Conservation (phyloP, 139 green algal genomes). For the Auxenochlorella protothecoides region DNA sequence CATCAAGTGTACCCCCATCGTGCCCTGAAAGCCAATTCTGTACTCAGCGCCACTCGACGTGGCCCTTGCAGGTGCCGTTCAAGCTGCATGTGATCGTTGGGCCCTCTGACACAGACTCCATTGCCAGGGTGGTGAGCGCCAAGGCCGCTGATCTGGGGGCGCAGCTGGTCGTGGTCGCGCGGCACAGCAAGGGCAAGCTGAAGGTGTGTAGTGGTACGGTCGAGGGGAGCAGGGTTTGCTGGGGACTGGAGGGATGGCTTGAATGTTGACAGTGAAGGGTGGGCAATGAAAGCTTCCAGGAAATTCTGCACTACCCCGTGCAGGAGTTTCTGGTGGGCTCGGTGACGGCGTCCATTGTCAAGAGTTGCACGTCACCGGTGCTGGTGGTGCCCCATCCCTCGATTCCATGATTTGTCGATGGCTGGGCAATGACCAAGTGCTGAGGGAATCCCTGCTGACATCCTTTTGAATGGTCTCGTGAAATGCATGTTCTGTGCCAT, state of each 20-base stretch:
- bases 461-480: too few species aligned
- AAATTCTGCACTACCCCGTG: too few species aligned
- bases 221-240: too few species aligned
- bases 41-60: too few species aligned
- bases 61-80: constrained; percentile 12
- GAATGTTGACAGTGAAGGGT: too few species aligned
- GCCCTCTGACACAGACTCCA: constrained; percentile 9
- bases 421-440: background rate
- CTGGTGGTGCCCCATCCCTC: constrained; percentile 13
- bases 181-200: constrained; percentile 14
- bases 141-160: constrained; percentile 17
- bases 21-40: too few species aligned
- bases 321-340: constrained; percentile 15
- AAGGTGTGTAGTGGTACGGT: background rate
- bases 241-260: too few species aligned
- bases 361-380: constrained; percentile 1
- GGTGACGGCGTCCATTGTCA: constrained; percentile 13
- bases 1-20: too few species aligned
- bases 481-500: too few species aligned
- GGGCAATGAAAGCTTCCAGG: too few species aligned
- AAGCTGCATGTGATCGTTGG: constrained; percentile 24
- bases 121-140: constrained; percentile 12
- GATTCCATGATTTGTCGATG: too few species aligned
- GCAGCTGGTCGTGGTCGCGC: constrained; percentile 12
- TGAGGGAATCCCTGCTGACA: too few species aligned